Conservation (phyloP, 345 rosid species). For the Aquilaria sinensis region DNA sequence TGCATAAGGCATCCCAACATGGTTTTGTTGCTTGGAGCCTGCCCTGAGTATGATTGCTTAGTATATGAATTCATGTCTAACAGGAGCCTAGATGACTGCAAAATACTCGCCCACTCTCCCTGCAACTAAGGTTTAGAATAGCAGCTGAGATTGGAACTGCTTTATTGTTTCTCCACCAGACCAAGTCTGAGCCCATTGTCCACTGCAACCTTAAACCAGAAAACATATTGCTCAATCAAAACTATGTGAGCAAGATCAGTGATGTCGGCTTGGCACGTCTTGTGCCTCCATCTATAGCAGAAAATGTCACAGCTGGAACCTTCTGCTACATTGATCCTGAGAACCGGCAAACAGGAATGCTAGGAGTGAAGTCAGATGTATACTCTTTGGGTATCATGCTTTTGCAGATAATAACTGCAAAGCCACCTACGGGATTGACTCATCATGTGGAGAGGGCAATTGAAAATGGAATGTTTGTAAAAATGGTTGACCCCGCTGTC, state of each 20-base stretch:
- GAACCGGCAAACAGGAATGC: conserved; percentile 90
- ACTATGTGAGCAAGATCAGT: conserved; percentile 85
- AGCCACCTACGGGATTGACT: conserved; percentile 76
- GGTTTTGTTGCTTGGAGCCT: conserved; percentile 91
- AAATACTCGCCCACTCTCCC: conserved; percentile 52
- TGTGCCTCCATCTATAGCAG: conserved; percentile 76
- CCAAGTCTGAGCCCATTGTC: conserved; percentile 87
- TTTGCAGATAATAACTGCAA: conserved; percentile 66
- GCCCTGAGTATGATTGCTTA: conserved; percentile 83
- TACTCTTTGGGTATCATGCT: conserved; percentile 77
- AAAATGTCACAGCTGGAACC: conserved; percentile 80
- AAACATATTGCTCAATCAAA: conserved; percentile 74
- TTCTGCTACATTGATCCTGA: conserved; percentile 93
- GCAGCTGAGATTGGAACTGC: conserved; percentile 85
- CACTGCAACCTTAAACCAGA: conserved; percentile 86
- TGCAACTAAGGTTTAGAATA: conserved; percentile 75
- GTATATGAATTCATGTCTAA: conserved; percentile 91
- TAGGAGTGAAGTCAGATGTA: conserved; percentile 75
- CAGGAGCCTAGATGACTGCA: conserved; percentile 85
- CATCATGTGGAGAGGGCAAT: conserved; percentile 60
- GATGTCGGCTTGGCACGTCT: conserved; percentile 89
- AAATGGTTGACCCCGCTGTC: conserved; percentile 61
- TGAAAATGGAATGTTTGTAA: conserved; percentile 44
- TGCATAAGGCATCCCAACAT: conserved; percentile 89
- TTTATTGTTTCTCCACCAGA: conserved; percentile 75